A percentile compares a stretch with the other conserved stretches of the same genome.
Evolutionary conservation across 345 rosid species (phyloP).

Genomic region (Aquilaria yunnanensis): DNA sequence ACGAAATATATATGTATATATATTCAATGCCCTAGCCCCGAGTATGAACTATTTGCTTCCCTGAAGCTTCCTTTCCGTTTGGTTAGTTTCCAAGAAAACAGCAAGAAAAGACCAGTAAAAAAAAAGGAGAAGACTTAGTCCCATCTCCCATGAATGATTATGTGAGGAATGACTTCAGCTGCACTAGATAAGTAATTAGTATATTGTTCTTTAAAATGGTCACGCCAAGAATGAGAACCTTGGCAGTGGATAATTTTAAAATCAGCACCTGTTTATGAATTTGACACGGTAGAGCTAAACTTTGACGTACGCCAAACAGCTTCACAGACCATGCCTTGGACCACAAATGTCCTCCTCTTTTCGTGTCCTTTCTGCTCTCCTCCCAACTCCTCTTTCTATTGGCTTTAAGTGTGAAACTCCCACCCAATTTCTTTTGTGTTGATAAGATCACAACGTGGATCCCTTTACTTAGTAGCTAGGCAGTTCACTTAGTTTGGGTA

Average conservation of each 20-base stretch:
- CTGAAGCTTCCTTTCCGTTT: not conserved
- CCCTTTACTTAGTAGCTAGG: too few relatives aligned
- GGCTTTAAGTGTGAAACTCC: not conserved
- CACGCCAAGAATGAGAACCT: not conserved
- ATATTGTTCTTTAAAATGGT: not conserved
- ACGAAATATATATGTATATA: too few relatives aligned
- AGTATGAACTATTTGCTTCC: too few relatives aligned
- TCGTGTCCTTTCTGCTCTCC: too few relatives aligned
- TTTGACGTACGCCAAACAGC: too few relatives aligned
- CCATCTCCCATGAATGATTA: slow-evolving; percentile 1
- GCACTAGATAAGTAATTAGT: not conserved
- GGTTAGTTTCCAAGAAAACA: not conserved
- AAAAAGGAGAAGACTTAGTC: not conserved
- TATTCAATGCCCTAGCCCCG: too few relatives aligned
- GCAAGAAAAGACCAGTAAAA: not conserved
- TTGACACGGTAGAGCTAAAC: not conserved
- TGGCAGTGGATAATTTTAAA: not conserved
- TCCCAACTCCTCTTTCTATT: too few relatives aligned
- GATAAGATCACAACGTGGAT: too few relatives aligned
- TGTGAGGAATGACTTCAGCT: slow-evolving; percentile 9
- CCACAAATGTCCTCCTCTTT: too few relatives aligned
- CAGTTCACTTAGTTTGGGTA: too few relatives aligned
- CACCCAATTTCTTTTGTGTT: too few relatives aligned
- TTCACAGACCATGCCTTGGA: too few relatives aligned
- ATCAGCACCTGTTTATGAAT: not conserved